Conservation (phyloP, 164 flowering plant genomes). For the Pachysandra terminalis region DNA sequence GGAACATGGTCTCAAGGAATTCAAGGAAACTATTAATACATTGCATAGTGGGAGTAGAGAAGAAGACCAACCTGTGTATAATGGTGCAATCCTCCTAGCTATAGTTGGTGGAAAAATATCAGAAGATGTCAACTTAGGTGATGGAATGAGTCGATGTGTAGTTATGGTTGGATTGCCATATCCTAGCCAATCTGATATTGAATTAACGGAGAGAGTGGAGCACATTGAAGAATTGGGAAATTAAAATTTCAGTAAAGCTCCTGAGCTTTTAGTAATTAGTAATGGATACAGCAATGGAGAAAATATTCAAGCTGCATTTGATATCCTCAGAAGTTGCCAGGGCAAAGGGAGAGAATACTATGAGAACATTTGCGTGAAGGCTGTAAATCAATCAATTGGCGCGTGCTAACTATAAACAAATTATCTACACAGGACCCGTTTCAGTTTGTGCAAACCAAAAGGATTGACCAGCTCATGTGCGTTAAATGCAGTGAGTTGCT, state of each 20-base stretch:
- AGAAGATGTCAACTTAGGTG: constrained; percentile 96
- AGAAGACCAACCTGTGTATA: constrained; percentile 30
- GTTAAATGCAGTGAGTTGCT: background rate
- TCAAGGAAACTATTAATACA: constrained; percentile 58
- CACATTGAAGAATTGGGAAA: constrained; percentile 68
- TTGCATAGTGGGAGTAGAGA: constrained; percentile 20
- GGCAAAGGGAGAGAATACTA: constrained; percentile 88
- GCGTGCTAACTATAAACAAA: constrained; percentile 18
- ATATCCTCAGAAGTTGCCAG: constrained; percentile 70
- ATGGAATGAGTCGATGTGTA: constrained; percentile 93
- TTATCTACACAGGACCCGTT: background rate
- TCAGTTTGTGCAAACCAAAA: background rate
- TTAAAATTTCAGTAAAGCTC: constrained; percentile 13
- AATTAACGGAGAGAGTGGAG: constrained; percentile 81
- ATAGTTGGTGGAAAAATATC: constrained; percentile 97
- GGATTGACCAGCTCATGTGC: background rate
- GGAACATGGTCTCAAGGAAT: constrained; percentile 69
- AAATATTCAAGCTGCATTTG: constrained; percentile 53
- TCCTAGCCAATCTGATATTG: constrained; percentile 87
- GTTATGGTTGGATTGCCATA: constrained; percentile 98
- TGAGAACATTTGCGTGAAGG: constrained; percentile 98
- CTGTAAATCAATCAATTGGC: constrained; percentile 98
- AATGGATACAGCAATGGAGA: constrained; percentile 31
- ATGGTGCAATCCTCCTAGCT: constrained; percentile 84
- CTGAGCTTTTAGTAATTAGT: constrained; percentile 5